Conservation (phyloP, 2,329 filamentous ascomycete genomes). For the Cytospora paraplurivora region DNA sequence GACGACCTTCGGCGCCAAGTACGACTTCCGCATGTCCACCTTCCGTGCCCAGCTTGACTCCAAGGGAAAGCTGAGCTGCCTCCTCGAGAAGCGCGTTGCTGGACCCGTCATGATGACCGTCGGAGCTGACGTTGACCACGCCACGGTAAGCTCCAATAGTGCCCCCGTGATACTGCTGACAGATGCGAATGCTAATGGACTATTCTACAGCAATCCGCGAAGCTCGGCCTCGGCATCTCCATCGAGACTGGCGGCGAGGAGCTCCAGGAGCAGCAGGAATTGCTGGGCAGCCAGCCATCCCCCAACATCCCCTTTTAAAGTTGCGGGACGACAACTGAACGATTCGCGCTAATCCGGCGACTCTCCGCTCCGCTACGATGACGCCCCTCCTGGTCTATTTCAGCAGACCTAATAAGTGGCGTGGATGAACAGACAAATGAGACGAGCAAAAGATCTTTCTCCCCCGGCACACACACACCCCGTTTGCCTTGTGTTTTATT, state of each 20-base stretch:
- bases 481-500: slow-evolving; percentile 18
- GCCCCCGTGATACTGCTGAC: background rate
- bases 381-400: slow-evolving; percentile 9
- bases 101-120: slow-evolving; percentile 93
- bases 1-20: slow-evolving; percentile 92
- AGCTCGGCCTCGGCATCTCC: slow-evolving; percentile 91
- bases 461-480: background rate
- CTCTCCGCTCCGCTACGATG: slow-evolving; percentile 33
- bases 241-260: slow-evolving; percentile 85
- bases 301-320: slow-evolving; percentile 68
- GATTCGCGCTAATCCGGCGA: slow-evolving; percentile 22
- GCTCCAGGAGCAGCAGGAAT: slow-evolving; percentile 81
- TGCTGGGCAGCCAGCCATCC: slow-evolving; percentile 53
- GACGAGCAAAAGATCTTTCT: slow-evolving; percentile 18
- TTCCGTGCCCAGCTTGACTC: slow-evolving; percentile 97
- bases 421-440: slow-evolving; percentile 14
- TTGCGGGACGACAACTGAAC: slow-evolving; percentile 1
- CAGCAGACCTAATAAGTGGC: slow-evolving; percentile 23
- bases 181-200: slow-evolving; percentile 31
- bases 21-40: slow-evolving; percentile 94
- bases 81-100: slow-evolving; percentile 94
- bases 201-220: slow-evolving; percentile 76
- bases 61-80: slow-evolving; percentile 86
- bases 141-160: slow-evolving; percentile 67
- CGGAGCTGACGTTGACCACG: slow-evolving; percentile 94